Evolutionary conservation across 2,329 filamentous ascomycete genomes (phyloP), one percentile per base, ranked within the genome.

Genomic region (Nothophoma quercina): DNA sequence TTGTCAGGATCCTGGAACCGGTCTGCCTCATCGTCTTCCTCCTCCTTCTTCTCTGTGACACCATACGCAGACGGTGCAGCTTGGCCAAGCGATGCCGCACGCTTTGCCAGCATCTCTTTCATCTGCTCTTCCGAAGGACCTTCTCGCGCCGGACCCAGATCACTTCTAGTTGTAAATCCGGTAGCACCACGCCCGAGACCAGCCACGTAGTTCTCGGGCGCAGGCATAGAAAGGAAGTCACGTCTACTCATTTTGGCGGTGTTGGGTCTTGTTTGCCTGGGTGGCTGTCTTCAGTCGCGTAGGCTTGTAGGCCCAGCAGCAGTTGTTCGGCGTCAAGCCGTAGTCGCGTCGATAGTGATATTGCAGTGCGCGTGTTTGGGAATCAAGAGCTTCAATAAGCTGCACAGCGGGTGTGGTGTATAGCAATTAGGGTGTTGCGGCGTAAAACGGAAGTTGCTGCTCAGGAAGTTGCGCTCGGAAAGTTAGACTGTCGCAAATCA

Each of bases 121-220:
- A 99, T 97, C 78, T 98, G 93, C 73, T 99, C 95, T 68, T 97
- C 93, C 56, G 90, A 96, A 40, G 95, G 95, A 13, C 95, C 95
- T 79, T 97, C 93, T 67, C 93, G 86, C 53, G 93, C 93, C 42
- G 96, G 95, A 51, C 96, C 95, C 51, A 99, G 82, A 83, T 99
- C 95, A 51, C 93, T 98, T 68, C 96, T 87, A 32, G 95, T 99
- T 13, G 95, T 98, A 79, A 99, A 99, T 55, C 96, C 95, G 7
- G 95, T 99, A 18, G 96, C 96, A 78, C 95, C 95, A 83, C 96
- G 90, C 77, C 95, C 95, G 59, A 99, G 87, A 84, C 95, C 95
- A 60, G 95, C 95, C 59, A 99, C 93, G 64, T 83, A 83, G 73
- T 83, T 83, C 65, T 83, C 81, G 35, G 81, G 81, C 67, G 81